Conservation (phyloP, 805 yeast species). For the Osmozyma mogii region DNA sequence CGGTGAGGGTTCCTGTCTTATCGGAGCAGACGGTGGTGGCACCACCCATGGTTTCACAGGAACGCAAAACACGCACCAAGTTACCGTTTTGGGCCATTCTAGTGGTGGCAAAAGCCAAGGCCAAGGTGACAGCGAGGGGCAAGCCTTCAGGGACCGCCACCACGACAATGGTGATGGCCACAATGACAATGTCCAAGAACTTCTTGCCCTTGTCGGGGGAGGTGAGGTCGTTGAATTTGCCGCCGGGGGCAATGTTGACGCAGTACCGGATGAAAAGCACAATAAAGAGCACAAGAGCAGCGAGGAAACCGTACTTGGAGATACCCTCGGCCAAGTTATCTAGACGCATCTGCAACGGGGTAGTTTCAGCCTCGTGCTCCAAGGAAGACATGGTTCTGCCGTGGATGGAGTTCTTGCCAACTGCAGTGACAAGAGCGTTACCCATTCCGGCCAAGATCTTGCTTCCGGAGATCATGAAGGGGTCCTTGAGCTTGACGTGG, state of each 20-base stretch:
- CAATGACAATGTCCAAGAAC: conserved; percentile 79
- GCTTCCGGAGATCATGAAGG: conserved; percentile 88
- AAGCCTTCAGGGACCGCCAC: conserved; percentile 99
- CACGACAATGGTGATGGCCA: conserved; percentile 86
- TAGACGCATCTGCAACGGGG: conserved; percentile 83
- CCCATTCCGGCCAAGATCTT: conserved; percentile 82
- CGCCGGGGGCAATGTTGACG: conserved; percentile 49
- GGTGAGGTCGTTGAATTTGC: conserved; percentile 34
- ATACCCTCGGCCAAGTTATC: conserved; percentile 84
- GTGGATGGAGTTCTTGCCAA: conserved; percentile 82
- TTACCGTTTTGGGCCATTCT: conserved; percentile 97
- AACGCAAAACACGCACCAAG: conserved; percentile 83
- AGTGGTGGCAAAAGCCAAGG: conserved; percentile 95
- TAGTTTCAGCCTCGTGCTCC: conserved; percentile 66
- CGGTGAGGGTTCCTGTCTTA: conserved; percentile 95
- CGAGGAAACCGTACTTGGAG: conserved; percentile 86
- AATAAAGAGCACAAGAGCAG: conserved; percentile 74
- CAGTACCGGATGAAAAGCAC: conserved; percentile 73
- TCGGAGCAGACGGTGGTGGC: conserved; percentile 97
- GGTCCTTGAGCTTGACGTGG: conserved; percentile 49
- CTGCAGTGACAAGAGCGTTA: conserved; percentile 77
- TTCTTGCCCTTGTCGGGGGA: conserved; percentile 76
- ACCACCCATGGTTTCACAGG: conserved; percentile 98
- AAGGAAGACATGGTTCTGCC: conserved; percentile 87
- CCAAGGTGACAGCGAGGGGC: conserved; percentile 94